Evolutionary conservation across 139 green algal species (phyloP).

Genomic region (Ostreobium quekettii): DNA sequence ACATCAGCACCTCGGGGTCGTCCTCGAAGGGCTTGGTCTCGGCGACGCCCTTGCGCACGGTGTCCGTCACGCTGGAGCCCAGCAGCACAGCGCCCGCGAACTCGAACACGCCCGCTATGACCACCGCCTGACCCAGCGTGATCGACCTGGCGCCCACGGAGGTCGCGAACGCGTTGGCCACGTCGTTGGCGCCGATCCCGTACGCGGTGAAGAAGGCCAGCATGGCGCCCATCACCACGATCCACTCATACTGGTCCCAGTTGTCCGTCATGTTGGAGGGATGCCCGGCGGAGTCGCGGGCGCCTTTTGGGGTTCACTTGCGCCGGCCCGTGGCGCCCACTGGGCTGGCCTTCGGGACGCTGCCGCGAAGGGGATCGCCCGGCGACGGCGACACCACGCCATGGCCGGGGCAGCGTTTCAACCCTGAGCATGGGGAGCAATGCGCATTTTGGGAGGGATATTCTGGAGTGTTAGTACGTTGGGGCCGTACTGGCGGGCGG

Average conservation of each 20-base stretch:
- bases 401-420: too few relatives aligned
- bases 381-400: too few relatives aligned
- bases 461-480: too few relatives aligned
- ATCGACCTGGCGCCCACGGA: constrained; percentile 26
- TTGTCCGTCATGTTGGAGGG: too few relatives aligned
- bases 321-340: too few relatives aligned
- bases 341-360: too few relatives aligned
- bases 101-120: constrained; percentile 36
- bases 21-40: constrained; percentile 15
- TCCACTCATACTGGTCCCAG: not conserved
- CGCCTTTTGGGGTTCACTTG: too few relatives aligned
- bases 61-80: constrained; percentile 33
- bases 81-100: constrained; percentile 36
- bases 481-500: too few relatives aligned
- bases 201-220: constrained; percentile 33
- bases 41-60: constrained; percentile 26
- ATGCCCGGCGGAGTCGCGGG: too few relatives aligned
- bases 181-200: constrained; percentile 30
- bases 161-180: constrained; percentile 9
- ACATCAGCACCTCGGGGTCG: constrained; percentile 36
- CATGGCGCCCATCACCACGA: constrained; percentile 18
- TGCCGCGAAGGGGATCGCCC: too few relatives aligned
- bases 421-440: too few relatives aligned
- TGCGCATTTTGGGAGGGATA: too few relatives aligned
- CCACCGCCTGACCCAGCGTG: constrained; percentile 25